These are phyloP conservation scores for Botryobasidium botryosum DNA, from an alignment of 768 basidiomycete genomes.

Conservation along the genomic window DNA sequence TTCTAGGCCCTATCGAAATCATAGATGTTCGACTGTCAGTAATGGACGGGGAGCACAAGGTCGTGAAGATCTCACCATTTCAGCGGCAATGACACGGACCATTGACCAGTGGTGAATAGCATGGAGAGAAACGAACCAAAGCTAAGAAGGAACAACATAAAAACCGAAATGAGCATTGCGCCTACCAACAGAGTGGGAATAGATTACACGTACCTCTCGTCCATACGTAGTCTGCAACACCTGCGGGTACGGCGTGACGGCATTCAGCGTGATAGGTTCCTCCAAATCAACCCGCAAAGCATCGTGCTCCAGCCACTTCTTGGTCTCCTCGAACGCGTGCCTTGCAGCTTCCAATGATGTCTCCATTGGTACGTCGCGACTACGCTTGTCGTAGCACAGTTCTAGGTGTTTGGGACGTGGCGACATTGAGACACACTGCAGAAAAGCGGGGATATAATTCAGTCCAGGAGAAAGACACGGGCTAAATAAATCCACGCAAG, in stretches of 20 bases:
- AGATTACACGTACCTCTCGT: slow-evolving; percentile 39
- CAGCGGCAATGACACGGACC: slow-evolving; percentile 75
- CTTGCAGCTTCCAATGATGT: slow-evolving; percentile 41
- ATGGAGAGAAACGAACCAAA: slow-evolving; percentile 77
- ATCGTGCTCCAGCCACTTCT: slow-evolving; percentile 32
- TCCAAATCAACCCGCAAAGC: slow-evolving; percentile 27
- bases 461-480: neutral
- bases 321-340: slow-evolving; percentile 35
- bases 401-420: too few relatives aligned
- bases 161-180: slow-evolving; percentile 3
- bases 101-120: slow-evolving; percentile 88
- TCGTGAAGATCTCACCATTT: slow-evolving; percentile 38
- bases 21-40: neutral
- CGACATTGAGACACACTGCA: slow-evolving; percentile 42
- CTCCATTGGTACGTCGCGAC: slow-evolving; percentile 75
- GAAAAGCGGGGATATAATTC: neutral
- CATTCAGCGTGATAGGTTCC: slow-evolving; percentile 51
- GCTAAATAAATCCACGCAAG: neutral
- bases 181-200: neutral
- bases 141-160: slow-evolving; percentile 22
- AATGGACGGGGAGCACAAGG: neutral
- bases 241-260: slow-evolving; percentile 64
- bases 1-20: slow-evolving; percentile 37
- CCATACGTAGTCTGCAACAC: slow-evolving; percentile 66
- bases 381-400: slow-evolving; percentile 60